These are phyloP conservation scores for Neoascochyta sp. DNA, from an alignment of 2,329 filamentous ascomycete genomes.

Conservation along the genomic window DNA sequence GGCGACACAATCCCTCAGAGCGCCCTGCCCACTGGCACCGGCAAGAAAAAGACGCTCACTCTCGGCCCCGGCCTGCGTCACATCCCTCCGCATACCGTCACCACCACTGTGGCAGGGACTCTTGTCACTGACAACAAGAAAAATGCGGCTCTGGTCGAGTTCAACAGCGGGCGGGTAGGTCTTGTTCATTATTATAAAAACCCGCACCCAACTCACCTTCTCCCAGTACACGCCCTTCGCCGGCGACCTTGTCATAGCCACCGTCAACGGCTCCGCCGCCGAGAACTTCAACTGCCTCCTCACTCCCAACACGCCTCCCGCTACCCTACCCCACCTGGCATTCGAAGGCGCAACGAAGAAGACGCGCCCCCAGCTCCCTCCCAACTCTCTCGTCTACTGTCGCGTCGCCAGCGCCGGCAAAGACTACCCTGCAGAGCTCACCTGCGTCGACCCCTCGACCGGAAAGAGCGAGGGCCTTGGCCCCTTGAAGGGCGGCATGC, in stretches of 20 bases:
- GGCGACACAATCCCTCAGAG: conserved; percentile 69
- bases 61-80: conserved; percentile 82
- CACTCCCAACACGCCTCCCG: conserved; percentile 59
- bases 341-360: conserved; percentile 94
- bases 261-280: conserved; percentile 68
- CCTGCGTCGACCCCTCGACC: conserved; percentile 81
- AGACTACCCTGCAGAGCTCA: conserved; percentile 77
- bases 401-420: conserved; percentile 64
- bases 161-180: conserved; percentile 63
- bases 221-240: conserved; percentile 70
- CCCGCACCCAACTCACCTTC: too few species aligned
- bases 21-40: conserved; percentile 62
- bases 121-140: conserved; percentile 67
- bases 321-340: conserved; percentile 78
- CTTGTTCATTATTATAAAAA: conserved; percentile 24
- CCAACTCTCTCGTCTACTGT: conserved; percentile 82
- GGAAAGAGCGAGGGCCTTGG: conserved; percentile 88
- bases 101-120: conserved; percentile 64
- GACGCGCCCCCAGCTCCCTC: conserved; percentile 71
- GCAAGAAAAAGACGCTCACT: conserved; percentile 64
- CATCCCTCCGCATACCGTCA: conserved; percentile 70
- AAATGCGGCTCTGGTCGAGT: conserved; percentile 75
- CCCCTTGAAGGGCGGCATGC: conserved; percentile 77
- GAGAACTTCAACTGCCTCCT: conserved; percentile 80
- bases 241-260: conserved; percentile 87